phyloP scores from a whole-genome alignment of 148 eudicot species.

The Diospyros lotus region DNA sequence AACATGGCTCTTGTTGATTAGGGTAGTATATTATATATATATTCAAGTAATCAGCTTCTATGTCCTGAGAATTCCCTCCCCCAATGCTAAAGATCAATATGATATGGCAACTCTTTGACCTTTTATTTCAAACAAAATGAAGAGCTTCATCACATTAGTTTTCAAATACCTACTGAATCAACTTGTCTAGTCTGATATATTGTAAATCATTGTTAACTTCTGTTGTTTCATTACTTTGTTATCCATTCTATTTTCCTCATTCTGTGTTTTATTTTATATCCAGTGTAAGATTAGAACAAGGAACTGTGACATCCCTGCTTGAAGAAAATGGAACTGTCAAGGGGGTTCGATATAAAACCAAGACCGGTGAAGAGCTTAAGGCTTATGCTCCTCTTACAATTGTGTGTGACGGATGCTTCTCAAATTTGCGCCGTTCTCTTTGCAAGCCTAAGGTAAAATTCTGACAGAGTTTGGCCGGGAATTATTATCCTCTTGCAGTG shows the following conservation, averaged over 20 bases:
- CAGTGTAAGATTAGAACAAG: slow-evolving; percentile 43
- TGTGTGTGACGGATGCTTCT: slow-evolving; percentile 53
- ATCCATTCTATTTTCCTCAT: not conserved
- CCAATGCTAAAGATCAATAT: not conserved
- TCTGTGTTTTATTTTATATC: slow-evolving; percentile 7
- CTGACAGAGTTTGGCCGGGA: not conserved
- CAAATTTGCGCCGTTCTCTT: slow-evolving; percentile 46
- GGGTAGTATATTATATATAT: too few relatives aligned
- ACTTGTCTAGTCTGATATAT: not conserved
- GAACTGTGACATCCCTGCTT: slow-evolving; percentile 43
- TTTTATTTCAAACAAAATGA: not conserved
- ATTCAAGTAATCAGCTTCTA: too few relatives aligned
- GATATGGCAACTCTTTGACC: not conserved
- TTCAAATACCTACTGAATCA: not conserved
- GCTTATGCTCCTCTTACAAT: slow-evolving; percentile 50
- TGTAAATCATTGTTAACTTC: not conserved
- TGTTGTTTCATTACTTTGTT: not conserved
- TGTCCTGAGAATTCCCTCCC: too few relatives aligned
- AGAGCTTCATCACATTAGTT: not conserved
- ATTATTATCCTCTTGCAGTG: not conserved
- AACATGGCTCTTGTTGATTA: not conserved
- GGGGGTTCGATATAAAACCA: slow-evolving; percentile 43
- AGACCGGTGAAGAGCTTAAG: slow-evolving; percentile 31
- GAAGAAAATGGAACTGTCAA: slow-evolving; percentile 38
- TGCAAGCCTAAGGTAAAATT: slow-evolving; percentile 37